Evolutionary conservation across 2,329 filamentous ascomycete genomes (phyloP), one percentile per base, ranked within the genome.

Genomic region (Gnomoniopsis smithogilvyi): DNA sequence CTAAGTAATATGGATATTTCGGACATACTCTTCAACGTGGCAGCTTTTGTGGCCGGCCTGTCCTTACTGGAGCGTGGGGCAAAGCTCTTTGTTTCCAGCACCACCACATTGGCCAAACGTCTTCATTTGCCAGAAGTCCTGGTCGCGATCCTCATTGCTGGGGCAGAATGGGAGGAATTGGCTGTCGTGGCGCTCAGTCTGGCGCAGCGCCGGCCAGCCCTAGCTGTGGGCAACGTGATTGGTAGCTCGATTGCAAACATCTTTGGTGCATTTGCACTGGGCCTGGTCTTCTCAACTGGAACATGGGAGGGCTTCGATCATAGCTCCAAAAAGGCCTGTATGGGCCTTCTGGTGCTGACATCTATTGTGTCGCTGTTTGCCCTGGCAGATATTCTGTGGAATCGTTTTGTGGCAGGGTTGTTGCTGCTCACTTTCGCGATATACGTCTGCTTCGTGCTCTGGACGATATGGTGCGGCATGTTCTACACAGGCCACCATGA

Each of bases 101-200:
- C 80, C 6, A 77, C 76, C 7, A 71, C 76, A 36, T 69, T 82
- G 14, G 80, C 78, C 11, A 70, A 67, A 34, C 75, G 75, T 2
- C 67, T 77, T 1, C 71, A 75, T 17, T 69, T 84, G 14, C 75
- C 79, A 1, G 73, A 75, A 33, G 77, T 78, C 2, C 54, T 83
- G 26, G 76, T 84, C 61, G 78, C 74, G 3, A 72, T 84, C 8
- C 69, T 84, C 38, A 83, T 80, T 3, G 79, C 77, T 14, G 80
- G 80, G 19, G 79, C 75, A 46, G 80, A 83, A 70, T 84, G 77
- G 74, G 81, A 84, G 74, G 80, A 83, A 76, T 74, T 82, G 34
- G 76, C 73, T 1, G 79, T 84, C 0, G 76, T 83, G 2, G 63
- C 81, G 12, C 75, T 77, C 21, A 75, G 78, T 10, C 70, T 83